Evolutionary conservation across 345 rosid species (phyloP), one percentile per base, ranked within the genome.

Genomic region (Euphorbia lathyris): DNA sequence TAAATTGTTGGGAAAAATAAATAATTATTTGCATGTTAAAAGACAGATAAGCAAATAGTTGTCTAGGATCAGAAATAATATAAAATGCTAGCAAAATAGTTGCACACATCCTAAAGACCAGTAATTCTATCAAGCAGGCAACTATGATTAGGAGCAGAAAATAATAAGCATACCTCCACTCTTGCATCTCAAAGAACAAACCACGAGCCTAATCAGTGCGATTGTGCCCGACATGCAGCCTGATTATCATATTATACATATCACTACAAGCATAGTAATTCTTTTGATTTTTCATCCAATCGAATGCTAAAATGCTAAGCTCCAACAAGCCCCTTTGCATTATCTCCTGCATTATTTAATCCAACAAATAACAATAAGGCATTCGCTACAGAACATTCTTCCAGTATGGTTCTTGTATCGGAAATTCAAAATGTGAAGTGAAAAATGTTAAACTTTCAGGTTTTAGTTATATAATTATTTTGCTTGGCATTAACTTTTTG

Each of bases 111-210:
- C 13, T 10, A 7, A 20, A 53, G 9, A 53, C 27, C 57, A 22
- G 22, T 53, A n/a, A 7, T 22, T 53, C 29, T 20, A 19, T 20
- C 58, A 53, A 53, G 29, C 29, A 9, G 12, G 58, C 57, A 53
- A 53, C n/a, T 60, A 60, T 2, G 4, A 7, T 34, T 9, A 30
- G 22, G 34, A 59, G 34, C 22, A 12, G 9, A 50, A 66, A 74
- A 32, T 22, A 45, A 40, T 42, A 65, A 55, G 61, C 79, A 66
- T 66, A 90, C 98, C 96, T 88, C 94, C 92, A 91, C 73, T 91
- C 80, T 82, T 89, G 96, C 98, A 93, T 93, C 81, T 93, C 98
- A 45, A 93, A 93, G 79, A 93, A 91, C 75, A 93, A 83, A 16
- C 98, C 98, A 14, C 98, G 92, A 52, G 98, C 96, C 72, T 88